These are phyloP conservation scores for Forsythia viridissima DNA, from an alignment of 257 asterid species.

Conservation along the genomic window DNA sequence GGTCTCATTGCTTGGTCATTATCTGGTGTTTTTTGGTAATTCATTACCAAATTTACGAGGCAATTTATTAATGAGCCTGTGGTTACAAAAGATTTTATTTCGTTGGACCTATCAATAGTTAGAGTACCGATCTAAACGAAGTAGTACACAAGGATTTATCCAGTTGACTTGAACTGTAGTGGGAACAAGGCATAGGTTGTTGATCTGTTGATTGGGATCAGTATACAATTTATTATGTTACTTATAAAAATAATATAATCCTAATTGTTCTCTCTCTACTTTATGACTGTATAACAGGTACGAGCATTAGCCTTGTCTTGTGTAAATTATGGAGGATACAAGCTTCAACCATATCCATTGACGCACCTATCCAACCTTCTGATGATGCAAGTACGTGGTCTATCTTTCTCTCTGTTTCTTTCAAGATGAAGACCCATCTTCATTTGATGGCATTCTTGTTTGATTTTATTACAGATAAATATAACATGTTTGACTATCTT, in stretches of 20 bases:
- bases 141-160: not conserved
- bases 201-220: too few species aligned
- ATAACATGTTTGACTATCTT: not conserved
- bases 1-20: not conserved
- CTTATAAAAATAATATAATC: constrained; percentile 1
- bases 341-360: constrained; percentile 85
- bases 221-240: constrained; percentile 13
- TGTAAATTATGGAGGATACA: constrained; percentile 78
- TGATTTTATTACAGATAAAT: constrained; percentile 12
- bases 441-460: constrained; percentile 9
- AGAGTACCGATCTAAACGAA: not conserved
- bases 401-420: not conserved
- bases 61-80: not conserved
- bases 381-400: constrained; percentile 61
- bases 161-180: not conserved
- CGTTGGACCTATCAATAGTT: not conserved
- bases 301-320: constrained; percentile 70
- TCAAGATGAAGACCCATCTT: constrained; percentile 3
- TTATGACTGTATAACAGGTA: constrained; percentile 44
- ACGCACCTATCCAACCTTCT: constrained; percentile 67
- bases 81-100: not conserved
- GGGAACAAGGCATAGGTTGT: not conserved
- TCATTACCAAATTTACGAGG: not conserved
- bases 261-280: constrained; percentile 20
- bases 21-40: not conserved